These are phyloP conservation scores for Phytophthora pseudosyringae DNA, from an alignment of 352 stramenopile species.

Conservation along the genomic window DNA sequence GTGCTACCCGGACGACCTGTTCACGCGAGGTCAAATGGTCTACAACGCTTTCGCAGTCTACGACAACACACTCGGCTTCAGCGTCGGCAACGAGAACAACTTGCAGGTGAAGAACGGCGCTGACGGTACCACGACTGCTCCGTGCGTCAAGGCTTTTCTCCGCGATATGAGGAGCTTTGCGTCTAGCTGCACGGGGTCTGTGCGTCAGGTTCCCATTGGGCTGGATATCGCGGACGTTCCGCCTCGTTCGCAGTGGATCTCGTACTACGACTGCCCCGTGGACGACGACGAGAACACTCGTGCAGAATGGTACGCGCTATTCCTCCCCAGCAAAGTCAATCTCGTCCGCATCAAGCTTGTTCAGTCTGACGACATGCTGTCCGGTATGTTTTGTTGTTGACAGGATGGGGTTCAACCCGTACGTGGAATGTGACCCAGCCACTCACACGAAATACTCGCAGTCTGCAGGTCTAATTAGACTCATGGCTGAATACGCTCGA, in stretches of 20 bases:
- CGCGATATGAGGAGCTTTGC: slow-evolving; percentile 57
- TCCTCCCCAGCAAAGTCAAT: neutral
- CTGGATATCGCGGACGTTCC: slow-evolving; percentile 66
- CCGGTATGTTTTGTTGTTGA: neutral
- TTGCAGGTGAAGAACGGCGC: slow-evolving; percentile 23
- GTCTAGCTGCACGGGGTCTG: slow-evolving; percentile 32
- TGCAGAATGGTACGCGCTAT: slow-evolving; percentile 44
- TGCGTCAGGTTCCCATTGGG: slow-evolving; percentile 67
- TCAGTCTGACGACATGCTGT: too few species aligned
- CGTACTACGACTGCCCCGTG: slow-evolving; percentile 69
- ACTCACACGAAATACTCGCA: slow-evolving; percentile 59
- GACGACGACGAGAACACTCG: slow-evolving; percentile 52
- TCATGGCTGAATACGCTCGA: slow-evolving; percentile 66
- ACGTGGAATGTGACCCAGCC: slow-evolving; percentile 64
- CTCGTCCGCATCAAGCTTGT: too few species aligned
- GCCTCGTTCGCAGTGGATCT: slow-evolving; percentile 55
- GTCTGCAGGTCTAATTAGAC: slow-evolving; percentile 53
- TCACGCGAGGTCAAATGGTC: slow-evolving; percentile 61
- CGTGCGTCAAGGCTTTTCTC: slow-evolving; percentile 67
- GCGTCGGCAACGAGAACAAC: slow-evolving; percentile 69
- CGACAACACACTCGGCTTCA: slow-evolving; percentile 72
- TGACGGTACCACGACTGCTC: slow-evolving; percentile 33
- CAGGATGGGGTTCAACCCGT: slow-evolving; percentile 65
- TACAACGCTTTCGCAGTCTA: slow-evolving; percentile 78
- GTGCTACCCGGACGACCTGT: slow-evolving; percentile 61